Evolutionary conservation across 2,329 filamentous ascomycete genomes (phyloP), one percentile per base, ranked within the genome.

Genomic region (Eurotiales sp.): DNA sequence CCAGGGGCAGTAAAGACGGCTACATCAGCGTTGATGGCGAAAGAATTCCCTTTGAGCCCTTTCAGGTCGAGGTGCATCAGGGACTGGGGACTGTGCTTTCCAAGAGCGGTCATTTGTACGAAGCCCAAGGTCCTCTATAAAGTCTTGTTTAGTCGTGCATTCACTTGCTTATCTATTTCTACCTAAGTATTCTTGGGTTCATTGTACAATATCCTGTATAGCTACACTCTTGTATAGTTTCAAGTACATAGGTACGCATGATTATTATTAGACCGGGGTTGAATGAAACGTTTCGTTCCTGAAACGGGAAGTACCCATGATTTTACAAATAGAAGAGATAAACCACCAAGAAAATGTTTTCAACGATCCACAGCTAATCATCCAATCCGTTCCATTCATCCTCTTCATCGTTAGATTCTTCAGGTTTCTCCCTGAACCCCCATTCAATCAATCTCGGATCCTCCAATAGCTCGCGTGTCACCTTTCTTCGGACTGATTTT

Each of bases 1-100:
- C 93, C 0, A 83, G 82, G 48, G 73, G 86, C 56, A 79, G 85
- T 61, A 74, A 81, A 34, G 79, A 85, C 56, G 92, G 92, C 1
- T 93, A 88, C 67, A 95, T 99, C 66, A 95, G 90, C 66, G 90
- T 99, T 58, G 93, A 97, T 64, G 93, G 93, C 32, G 93, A 99
- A 72, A 80, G 81, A 49, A 78, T 95, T 2, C 87, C 90, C 0
- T 97, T 95, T 66, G 86, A 86, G 60, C 87, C 89, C 0, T 95
- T 96, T 65, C 93, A 99, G 73, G 89, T 85, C 2, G 93, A 99
- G 71, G 79, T 96, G 6, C 90, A 96, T 67, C 80, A 76, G 47
- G 87, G 86, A 0, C 75, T 99, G 21, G 93, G 89, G 1, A 89
- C 87, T 3, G 87, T 92, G n/a, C 74, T 97, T 56, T 89, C 88